Evolutionary conservation across 1,284 basidiomycete genomes (phyloP), one percentile per base, ranked within the genome.

Genomic region (Caloboletus firmus): DNA sequence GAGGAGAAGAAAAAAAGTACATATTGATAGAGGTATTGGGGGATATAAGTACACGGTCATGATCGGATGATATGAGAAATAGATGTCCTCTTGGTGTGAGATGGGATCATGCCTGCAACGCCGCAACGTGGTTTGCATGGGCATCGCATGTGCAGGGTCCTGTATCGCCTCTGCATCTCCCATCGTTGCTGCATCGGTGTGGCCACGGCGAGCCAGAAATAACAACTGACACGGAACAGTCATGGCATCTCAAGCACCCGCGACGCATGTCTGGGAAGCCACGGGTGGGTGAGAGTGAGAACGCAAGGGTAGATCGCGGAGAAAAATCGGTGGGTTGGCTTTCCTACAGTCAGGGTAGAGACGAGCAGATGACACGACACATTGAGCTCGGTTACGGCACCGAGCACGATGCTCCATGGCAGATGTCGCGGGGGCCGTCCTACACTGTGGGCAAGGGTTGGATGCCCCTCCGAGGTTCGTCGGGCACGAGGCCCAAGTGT

Each of bases 341-440:
- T 43, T n/a, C 55, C 55, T 57, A 53, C 55, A 49, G 24, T 57
- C 55, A 57, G 55, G 55, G 55, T 49, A 2, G 54, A 17, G 2
- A 26, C 28, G 17, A 17, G 15, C 30, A 41, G 39, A 37, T 20
- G 47, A 42, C 20, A 28, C 41, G 39, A 39, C 22, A 30, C 17
- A 28, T 10, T 18, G n/a, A n/a, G n/a, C n/a, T n/a, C n/a, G n/a
- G n/a, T 31, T 26, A 52, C 52, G 51, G 31, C 31, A 46, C 30
- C 10, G 26, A 24, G 17, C 43, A 48, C 18, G 35, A 12, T 7
- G 13, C 8, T 28, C n/a, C 18, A 15, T 37, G 36, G 10, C 36
- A 7, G 37, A 13, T 39, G 13, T 22, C 13, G 12, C 39, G 39
- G 39, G 22, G 39, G 22, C 40, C 40, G 40, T 36, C 37, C 11